Base-by-base conservation (phyloP, 768 basidiomycete species). In the Tricholoma saponaceum region DNA sequence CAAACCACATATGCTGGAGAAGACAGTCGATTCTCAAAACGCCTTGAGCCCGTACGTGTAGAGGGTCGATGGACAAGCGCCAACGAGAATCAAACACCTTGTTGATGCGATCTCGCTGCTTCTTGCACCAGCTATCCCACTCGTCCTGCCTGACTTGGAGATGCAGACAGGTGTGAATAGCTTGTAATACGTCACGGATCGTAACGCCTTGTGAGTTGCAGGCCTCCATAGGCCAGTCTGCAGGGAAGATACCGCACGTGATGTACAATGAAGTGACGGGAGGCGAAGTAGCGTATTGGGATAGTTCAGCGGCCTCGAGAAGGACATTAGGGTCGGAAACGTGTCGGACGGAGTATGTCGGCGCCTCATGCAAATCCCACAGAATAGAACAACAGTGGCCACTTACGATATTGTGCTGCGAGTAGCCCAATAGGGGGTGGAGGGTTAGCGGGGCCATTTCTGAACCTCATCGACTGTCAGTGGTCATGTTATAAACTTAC, bases 311-410 rank as follows among this genome's bases (percentile, higher is more conserved):
- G 8, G 67, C 57, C 10, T 69, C 58, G 8, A 77, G 64, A 12
- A 71, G 60, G 25, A 74, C 61, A 0, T 65, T 39, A 14, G 64
- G 52, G 7, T 61, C 59, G 8, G 57, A 39, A 47, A 70, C 63
- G 26, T 69, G 67, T 22, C 70, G 65, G 23, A 70, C 70, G 18
- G 66, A 67, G 2, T 51, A 51, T 4, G 62, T 56, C 8, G 82
- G 80, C n/a, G 71, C 28, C 53, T 73, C 68, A 35, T 81, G 78
- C 44, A 81, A 44, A 64, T 85, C 83, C 83, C 83, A 85, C 14
- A 75, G 57, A 35, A 83, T 57, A 9, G 64, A 12, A 50, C 69
- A 72, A 53, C 59, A 65, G 25, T 74, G 67, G 1, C 65, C 64
- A 0, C 62, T 59, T 12, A 58, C 60, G 28, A 65, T 55, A 33